These are phyloP conservation scores for Nematocida homosporus DNA, from an alignment of 371 early-diverging fungal species.

Conservation along the genomic window DNA sequence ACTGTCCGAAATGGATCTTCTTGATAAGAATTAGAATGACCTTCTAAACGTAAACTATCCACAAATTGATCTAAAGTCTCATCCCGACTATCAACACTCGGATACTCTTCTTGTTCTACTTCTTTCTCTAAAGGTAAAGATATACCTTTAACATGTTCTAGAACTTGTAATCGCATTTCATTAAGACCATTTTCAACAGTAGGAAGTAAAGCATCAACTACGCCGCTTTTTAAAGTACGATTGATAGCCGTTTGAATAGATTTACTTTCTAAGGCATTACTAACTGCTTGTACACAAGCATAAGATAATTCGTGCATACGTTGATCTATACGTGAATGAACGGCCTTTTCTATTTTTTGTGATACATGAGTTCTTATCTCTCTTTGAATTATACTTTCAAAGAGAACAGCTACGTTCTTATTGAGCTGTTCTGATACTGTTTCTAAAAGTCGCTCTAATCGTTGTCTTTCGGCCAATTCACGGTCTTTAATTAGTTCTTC, in stretches of 20 bases:
- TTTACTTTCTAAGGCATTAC: constrained; percentile 4
- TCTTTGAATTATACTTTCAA: constrained; percentile 44
- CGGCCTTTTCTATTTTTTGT: constrained; percentile 27
- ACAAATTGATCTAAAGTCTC: constrained; percentile 36
- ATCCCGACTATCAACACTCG: constrained; percentile 33
- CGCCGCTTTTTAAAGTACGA: constrained; percentile 35
- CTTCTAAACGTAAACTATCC: constrained; percentile 20
- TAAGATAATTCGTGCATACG: constrained; percentile 20
- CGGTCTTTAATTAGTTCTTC: constrained; percentile 53
- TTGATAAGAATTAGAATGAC: constrained; percentile 18
- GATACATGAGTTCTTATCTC: constrained; percentile 31
- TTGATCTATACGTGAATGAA: constrained; percentile 25
- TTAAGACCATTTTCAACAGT: constrained; percentile 63
- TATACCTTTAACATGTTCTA: constrained; percentile 54
- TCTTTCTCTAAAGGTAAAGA: constrained; percentile 26
- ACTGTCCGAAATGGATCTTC: constrained; percentile 37
- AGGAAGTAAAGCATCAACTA: constrained; percentile 58
- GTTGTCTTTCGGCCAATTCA: constrained; percentile 51
- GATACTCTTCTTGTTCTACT: background rate
- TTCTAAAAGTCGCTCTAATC: constrained; percentile 31
- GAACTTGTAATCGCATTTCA: constrained; percentile 65
- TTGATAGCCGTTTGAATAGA: constrained; percentile 8
- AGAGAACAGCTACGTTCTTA: constrained; percentile 36
- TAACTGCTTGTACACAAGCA: constrained; percentile 12
- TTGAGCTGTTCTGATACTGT: constrained; percentile 51